Base-by-base conservation (phyloP, 169 alveolate species). In the Theileria luwenshuni region DNA sequence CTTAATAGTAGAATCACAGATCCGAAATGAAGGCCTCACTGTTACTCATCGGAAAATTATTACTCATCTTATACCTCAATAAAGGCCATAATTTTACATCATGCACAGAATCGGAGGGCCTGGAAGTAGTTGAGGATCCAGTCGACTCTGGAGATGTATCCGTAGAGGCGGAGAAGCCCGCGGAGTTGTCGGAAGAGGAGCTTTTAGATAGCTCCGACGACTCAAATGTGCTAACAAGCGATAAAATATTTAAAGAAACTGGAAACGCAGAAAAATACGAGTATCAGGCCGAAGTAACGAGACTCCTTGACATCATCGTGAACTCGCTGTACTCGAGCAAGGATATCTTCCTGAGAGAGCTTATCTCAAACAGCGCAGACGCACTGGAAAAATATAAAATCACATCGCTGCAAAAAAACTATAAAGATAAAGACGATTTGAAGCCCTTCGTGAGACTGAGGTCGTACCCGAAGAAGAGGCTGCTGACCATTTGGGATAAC, bases 301-400 rank as follows among this genome's bases (percentile, higher is more conserved):
- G 99, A 41, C 83, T 98, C 83, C 94, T 98, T 99, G 99, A 98
- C 84, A 97, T 98, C 56, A 96, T 98, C 70, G 97, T 98, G 52
- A 97, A 98, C 92, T 96, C 99, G 17, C 92, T 98, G 38, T 98
- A 98, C 93, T 94, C 99, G 7, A 96, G 97, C 79, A 97, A 97
- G 90, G 99, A 98, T 74, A 98, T 98, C 8, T 98, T 98, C 91
- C 84, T 94, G 60, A 77, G 99, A 71, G 99, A 98, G 85, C 90
- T 97, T 60, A 96, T 98, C 59, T 98, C 99, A 41, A 98, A 98
- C 88, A 97, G 99, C 23, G 97, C 99, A 1, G 99, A 98, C 90
- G 99, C 99, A 5, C 89, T 97, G 70, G 99, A 98, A 81, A 97
- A 97, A 75, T 92, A 95, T 59, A 85, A 97, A 71, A 95, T 94